Evolutionary conservation across 257 asterid species (phyloP), one percentile per base, ranked within the genome.

Genomic region (Leonotis leonurus): DNA sequence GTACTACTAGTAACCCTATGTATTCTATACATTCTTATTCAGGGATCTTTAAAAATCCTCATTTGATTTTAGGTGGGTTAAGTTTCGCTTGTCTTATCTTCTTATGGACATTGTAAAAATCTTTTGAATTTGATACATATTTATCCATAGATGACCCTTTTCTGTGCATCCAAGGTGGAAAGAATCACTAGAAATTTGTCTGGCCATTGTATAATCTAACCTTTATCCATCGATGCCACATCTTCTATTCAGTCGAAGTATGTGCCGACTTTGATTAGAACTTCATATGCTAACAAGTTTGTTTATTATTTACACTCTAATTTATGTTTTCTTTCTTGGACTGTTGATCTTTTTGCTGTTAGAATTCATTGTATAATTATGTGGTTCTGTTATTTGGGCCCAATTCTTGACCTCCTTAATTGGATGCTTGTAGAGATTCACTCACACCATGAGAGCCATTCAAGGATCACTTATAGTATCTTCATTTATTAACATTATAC

Each of bases 401-500:
- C 54, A 13, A 37, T 44, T 67, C 49, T 45, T 69, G 45, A 65
- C 52, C 70, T 62, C 41, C 18, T 64, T 59, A 41, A 30, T 55
- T 67, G 51, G 64, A 30, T 81, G 56, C 73, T 74, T 82, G 78
- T 76, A 93, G 99, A 87, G 96, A 79, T 93, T 93, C 72, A 37
- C 70, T 57, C 96, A 81, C 83, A 81, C 90, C 59, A 89, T 93
- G 76, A 83, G 97, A 78, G 84, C 94, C 35, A 82, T 89, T 70
- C 99, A 93, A 80, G 99, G 99, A 62, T 83, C 99, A 27, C 61
- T 93, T 26, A 93, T 93, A 5, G 88, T 89, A 65, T 93, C 99
- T 62, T 90, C 97, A 22, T 77, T 93, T 70, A 41, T 93, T 56
- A 89, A 87, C 84, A 87, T 87, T 44, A 27, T 89, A 27, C 81